These are phyloP conservation scores for Cercospora citrullina DNA, from an alignment of 2,329 filamentous ascomycete genomes.

Conservation along the genomic window DNA sequence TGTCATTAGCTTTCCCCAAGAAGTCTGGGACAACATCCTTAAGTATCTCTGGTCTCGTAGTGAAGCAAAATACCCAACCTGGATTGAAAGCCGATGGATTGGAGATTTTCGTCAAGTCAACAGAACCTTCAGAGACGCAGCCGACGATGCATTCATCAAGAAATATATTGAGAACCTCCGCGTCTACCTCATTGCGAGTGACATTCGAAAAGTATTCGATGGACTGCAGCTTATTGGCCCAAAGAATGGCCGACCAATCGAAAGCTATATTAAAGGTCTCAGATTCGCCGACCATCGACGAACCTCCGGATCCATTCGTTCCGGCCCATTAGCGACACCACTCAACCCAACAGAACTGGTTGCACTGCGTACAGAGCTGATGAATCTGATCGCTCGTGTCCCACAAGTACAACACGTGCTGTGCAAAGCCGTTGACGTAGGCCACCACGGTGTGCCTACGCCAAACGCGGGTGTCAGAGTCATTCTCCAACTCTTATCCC, in stretches of 20 bases:
- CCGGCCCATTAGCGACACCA: not conserved
- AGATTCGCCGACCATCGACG: not conserved
- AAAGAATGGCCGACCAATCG: not conserved
- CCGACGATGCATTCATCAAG: not conserved
- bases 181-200: not conserved
- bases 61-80: not conserved
- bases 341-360: not conserved
- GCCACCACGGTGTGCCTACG: not conserved
- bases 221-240: not conserved
- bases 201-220: not conserved
- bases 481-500: not conserved
- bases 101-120: not conserved
- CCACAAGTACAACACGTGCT: not conserved
- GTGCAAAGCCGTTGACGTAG: not conserved
- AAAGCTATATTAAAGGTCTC: not conserved
- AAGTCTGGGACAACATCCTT: constrained; percentile 1
- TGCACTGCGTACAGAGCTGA: not conserved
- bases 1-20: not conserved
- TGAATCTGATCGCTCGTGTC: not conserved
- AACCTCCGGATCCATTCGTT: not conserved
- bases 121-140: not conserved
- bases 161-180: not conserved
- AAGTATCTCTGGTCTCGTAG: not conserved
- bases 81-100: not conserved
- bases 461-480: not conserved